Base-by-base conservation (phyloP, 345 rosid species). In the Citrus cavaleriei region DNA sequence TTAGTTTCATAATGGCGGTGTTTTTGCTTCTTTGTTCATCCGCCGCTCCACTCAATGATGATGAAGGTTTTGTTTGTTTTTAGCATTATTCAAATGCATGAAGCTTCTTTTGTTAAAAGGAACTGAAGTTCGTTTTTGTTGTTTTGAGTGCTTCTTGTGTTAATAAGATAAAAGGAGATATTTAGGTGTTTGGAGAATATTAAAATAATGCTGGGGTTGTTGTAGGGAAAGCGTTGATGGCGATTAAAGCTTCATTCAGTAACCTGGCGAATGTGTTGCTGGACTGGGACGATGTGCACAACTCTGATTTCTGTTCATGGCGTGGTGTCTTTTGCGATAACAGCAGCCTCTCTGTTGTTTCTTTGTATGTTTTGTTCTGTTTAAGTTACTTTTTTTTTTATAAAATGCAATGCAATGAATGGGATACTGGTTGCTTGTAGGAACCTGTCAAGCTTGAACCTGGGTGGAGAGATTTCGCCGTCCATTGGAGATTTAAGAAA, bases 401-500 rank as follows among this genome's bases (percentile, higher is more conserved):
- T 12, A 16, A 12, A 42, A 14, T 42, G 51, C 0, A 46, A 46
- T 13, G 18, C 51, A 46, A 46, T 46, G 18, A 46, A 46, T 46
- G 51, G 32, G 4, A 25, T 54, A 30, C 0, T 64, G 4, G 1
- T 68, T 51, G 8, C 14, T 68, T 74, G 51, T 42, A 96, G 99
- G 88, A 96, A 96, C 40, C 76, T 96, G 74, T 96, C 98, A 0
- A 91, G 76, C 81, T 81, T 93, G 82, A 88, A 88, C 80, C 85
- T 96, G 28, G 98, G 97, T 40, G 99, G 99, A 19, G 97, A 94
- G 84, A 90, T 96, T 74, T 91, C 99, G 62, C 86, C 98, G 2
- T 91, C 97, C 72, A 82, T 96, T 76, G 95, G 98, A 72, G 97
- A 93, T 79, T 82, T 96, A 78, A 77, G 75, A 76, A 87, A 90